phyloP scores from a whole-genome alignment of 2,329 filamentous ascomycete species.

The Colletotrichum limetticola region DNA sequence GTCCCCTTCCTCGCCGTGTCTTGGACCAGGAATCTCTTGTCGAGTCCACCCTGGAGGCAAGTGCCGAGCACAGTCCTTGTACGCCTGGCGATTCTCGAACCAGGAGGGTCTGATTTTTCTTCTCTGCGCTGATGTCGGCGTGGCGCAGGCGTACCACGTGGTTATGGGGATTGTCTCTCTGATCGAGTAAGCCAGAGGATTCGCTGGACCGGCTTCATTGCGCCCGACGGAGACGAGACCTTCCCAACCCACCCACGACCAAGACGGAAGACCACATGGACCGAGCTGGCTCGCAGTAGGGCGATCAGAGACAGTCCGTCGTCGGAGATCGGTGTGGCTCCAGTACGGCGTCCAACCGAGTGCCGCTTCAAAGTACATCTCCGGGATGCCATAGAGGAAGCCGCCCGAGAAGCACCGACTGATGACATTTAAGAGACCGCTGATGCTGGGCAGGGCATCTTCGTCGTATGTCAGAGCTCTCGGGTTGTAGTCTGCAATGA shows the following conservation, averaged over 20 bases:
- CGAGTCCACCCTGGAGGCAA: not conserved
- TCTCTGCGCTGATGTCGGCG: not conserved
- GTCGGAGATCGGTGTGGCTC: not conserved
- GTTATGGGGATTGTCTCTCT: slow-evolving; percentile 6
- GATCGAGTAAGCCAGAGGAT: not conserved
- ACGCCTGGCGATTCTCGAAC: not conserved
- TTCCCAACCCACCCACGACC: slow-evolving; percentile 8
- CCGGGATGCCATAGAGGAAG: not conserved
- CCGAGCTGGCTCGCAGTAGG: not conserved
- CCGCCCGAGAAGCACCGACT: not conserved
- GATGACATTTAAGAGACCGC: not conserved
- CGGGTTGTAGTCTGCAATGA: slow-evolving; percentile 41
- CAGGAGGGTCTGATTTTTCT: not conserved
- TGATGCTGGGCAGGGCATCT: slow-evolving; percentile 35
- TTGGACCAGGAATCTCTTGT: not conserved
- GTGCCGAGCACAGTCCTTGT: not conserved
- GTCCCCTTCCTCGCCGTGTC: not conserved
- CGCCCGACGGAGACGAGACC: not conserved
- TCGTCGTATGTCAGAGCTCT: slow-evolving; percentile 43
- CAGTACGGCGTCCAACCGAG: not conserved
- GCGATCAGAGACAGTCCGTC: not conserved
- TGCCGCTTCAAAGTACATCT: slow-evolving; percentile 13
- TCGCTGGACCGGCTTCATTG: not conserved
- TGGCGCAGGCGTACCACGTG: not conserved
- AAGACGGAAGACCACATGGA: not conserved